Base-by-base conservation (phyloP, 495 filamentous ascomycete genomes). In the Neurospora sp. region DNA sequence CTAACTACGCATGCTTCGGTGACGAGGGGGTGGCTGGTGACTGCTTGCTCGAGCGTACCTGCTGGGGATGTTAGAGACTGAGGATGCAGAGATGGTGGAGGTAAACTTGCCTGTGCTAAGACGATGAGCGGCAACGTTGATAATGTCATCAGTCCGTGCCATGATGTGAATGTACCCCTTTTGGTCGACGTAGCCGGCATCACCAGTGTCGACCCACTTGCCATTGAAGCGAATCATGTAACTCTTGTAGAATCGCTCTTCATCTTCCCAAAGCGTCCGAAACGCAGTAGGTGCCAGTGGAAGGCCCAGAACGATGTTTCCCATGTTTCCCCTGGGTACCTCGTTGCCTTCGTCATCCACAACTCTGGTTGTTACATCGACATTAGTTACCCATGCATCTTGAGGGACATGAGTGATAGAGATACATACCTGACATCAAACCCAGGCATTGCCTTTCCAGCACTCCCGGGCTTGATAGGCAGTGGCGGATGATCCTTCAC, bases 111-210 rank as follows among this genome's bases (percentile, higher is more conserved):
- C 94, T 3, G 94, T 98, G 77, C 90, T 93, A 74, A 98, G 94
- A 5, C 94, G 89, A 83, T 98, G 94, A 3, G 94, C 94, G 38
- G 94, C 94, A 2, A 97, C 94, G 78, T 98, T 98, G 79, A 98
- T 96, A 73, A 98, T 91, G 81, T 98, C 94, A 84, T 98, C 94
- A 75, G 89, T 89, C 72, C 94, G 86, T 2, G 91, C 89, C 92
- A 97, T 94, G 77, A 97, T 89, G 78, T 93, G 91, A 69, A 97
- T 87, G 79, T 96, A 96, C 2, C 92, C 92, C 14, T 94, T 89
- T 14, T 86, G 77, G 80, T 97, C 94, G 72, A 97, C 87, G 81
- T 94, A 88, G 1, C 94, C 94, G 3, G 93, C 92, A 80, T 98
- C 94, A 1, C 94, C 94, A 1, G 94, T 97, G 77, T 97, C 94